Evolutionary conservation across 1,139 yeast genomes (phyloP), one percentile per base, ranked within the genome.

Genomic region (Oligophagozyma castellii): DNA sequence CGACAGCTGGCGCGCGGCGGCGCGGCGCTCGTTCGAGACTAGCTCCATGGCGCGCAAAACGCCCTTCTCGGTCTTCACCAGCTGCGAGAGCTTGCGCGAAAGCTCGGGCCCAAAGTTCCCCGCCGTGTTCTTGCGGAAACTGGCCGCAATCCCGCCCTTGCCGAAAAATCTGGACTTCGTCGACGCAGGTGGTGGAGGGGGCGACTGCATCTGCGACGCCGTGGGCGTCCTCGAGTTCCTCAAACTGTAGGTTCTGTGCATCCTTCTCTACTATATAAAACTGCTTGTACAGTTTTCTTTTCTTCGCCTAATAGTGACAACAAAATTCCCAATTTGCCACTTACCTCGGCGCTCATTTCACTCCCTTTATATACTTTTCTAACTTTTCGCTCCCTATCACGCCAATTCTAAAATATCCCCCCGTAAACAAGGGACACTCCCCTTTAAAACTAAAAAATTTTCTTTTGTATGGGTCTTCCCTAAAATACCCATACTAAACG

Each of bases 231-330:
- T 74, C 39, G 67, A 59, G 40, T 75, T 69, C 70, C 89, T 75
- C 56, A 77, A 64, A 21, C 89, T 77, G 57, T 77, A 77, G 16
- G 92, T 77, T 73, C 83, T 74, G 64, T 77, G 84, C 86, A 77
- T 75, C n/a, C n/a, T n/a, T n/a, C n/a, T n/a, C n/a, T n/a, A n/a
- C n/a, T n/a, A n/a, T n/a, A n/a, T n/a, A n/a, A n/a, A n/a, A n/a
- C n/a, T n/a, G n/a, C n/a, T n/a, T n/a, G n/a, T n/a, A n/a, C n/a
- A n/a, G n/a, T n/a, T n/a, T n/a, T n/a, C n/a, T n/a, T n/a, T n/a
- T n/a, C n/a, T n/a, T n/a, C n/a, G n/a, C n/a, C n/a, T n/a, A n/a
- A n/a, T n/a, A n/a, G n/a, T n/a, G n/a, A n/a, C n/a, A n/a, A n/a
- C n/a, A n/a, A n/a, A n/a, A n/a, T n/a, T n/a, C n/a, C n/a, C n/a